Percentiles rank a stretch among this genome's conserved stretches.
These are phyloP conservation scores for Spathaspora arborariae DNA, from an alignment of 805 yeast species.

Conservation along the genomic window DNA sequence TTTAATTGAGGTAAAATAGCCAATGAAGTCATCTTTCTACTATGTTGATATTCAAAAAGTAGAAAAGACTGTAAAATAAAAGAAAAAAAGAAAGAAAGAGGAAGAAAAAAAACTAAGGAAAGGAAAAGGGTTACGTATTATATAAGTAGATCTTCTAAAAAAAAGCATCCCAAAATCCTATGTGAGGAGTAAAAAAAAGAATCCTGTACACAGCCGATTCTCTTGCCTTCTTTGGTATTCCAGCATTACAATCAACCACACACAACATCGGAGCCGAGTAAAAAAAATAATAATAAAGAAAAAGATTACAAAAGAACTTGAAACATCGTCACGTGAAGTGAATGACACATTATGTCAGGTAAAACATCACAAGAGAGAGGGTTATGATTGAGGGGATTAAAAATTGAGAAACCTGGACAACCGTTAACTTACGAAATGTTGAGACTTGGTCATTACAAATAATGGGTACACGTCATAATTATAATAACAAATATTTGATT, in stretches of 20 bases:
- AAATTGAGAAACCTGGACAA: no score
- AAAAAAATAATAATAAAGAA: no score
- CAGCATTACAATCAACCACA: neutral
- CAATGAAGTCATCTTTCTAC: constrained; percentile 48
- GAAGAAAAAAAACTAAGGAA: neutral
- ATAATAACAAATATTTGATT: neutral
- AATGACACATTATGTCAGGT: neutral
- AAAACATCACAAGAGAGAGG: no score
- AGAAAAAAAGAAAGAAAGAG: neutral
- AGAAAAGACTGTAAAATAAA: no score
- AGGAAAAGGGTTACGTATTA: neutral
- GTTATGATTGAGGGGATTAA: no score
- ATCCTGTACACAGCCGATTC: neutral
- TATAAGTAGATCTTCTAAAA: no score
- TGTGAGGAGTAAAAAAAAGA: neutral
- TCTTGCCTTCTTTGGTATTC: neutral
- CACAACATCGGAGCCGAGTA: neutral
- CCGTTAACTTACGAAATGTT: no score
- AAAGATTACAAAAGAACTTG: no score
- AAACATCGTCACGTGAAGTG: neutral
- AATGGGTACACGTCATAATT: neutral
- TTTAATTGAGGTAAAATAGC: constrained; percentile 48
- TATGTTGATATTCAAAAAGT: no score
- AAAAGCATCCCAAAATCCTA: neutral
- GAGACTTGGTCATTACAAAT: no score